phyloP scores from a whole-genome alignment of 805 yeast genomes.

The Wickerhamomyces kurtzmanii region DNA sequence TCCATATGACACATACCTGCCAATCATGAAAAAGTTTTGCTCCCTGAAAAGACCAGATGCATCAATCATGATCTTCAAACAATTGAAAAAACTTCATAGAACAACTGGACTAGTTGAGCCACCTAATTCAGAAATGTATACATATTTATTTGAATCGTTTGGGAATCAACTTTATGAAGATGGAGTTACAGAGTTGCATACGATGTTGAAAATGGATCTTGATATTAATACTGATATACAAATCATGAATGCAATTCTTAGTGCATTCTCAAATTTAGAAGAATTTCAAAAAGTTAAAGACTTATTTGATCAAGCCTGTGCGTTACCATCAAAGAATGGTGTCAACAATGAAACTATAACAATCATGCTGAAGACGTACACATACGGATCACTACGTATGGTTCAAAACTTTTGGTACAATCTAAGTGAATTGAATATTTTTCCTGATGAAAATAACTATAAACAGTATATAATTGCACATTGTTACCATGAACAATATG shows the following conservation, averaged over 20 bases:
- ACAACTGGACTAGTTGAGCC: conserved; percentile 37
- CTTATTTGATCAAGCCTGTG: conserved; percentile 46
- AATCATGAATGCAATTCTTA: conserved; percentile 52
- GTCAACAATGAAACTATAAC: conserved; percentile 54
- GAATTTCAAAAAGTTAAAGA: conserved; percentile 48
- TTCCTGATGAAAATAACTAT: conserved; percentile 42
- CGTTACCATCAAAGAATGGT: conserved; percentile 40
- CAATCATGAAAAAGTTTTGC: conserved; percentile 49
- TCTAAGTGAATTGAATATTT: conserved; percentile 34
- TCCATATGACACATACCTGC: conserved; percentile 50
- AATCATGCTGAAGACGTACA: conserved; percentile 56
- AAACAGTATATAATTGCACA: conserved; percentile 60
- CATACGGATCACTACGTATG: conserved; percentile 40
- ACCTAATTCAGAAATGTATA: conserved; percentile 47
- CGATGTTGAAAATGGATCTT: conserved; percentile 53
- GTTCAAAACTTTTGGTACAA: conserved; percentile 56
- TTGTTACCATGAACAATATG: conserved; percentile 53
- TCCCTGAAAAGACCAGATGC: conserved; percentile 44
- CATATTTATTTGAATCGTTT: conserved; percentile 49
- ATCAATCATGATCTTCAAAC: conserved; percentile 52
- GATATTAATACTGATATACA: conserved; percentile 43
- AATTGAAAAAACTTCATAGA: conserved; percentile 45
- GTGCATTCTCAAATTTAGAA: conserved; percentile 50
- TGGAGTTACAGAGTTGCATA: conserved; percentile 58
- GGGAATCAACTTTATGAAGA: conserved; percentile 49